Conservation (phyloP, 1,284 basidiomycete genomes). For the Moesziomyces sp. region DNA sequence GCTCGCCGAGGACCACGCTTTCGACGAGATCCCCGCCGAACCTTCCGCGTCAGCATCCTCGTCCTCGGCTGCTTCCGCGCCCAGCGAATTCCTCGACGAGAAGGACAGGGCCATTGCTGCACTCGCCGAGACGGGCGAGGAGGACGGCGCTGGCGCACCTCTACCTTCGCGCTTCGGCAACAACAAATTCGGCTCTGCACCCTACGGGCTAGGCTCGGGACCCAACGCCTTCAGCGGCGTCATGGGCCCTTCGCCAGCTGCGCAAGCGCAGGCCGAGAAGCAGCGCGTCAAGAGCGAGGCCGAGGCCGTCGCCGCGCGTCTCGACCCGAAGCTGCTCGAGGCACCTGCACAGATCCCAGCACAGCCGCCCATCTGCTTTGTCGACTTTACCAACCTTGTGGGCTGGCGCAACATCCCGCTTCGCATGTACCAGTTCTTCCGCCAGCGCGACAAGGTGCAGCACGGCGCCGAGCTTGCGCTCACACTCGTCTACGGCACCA, state of each 20-base stretch:
- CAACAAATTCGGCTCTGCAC: constrained; percentile 26
- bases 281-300: constrained; percentile 30
- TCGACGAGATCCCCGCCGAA: constrained; percentile 74
- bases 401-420: constrained; percentile 87
- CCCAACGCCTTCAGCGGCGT: constrained; percentile 38
- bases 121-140: constrained; percentile 39
- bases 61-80: constrained; percentile 12
- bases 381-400: constrained; percentile 86
- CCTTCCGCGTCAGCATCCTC: constrained; percentile 5
- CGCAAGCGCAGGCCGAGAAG: constrained; percentile 46
- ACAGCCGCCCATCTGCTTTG: constrained; percentile 84
- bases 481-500: constrained; percentile 74
- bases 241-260: constrained; percentile 29
- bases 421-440: constrained; percentile 93
- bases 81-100: constrained; percentile 47
- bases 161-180: constrained; percentile 32
- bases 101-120: constrained; percentile 28
- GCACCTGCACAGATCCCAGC: constrained; percentile 77
- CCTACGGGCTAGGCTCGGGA: constrained; percentile 30
- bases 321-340: constrained; percentile 64
- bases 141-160: constrained; percentile 46
- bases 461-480: constrained; percentile 85
- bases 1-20: constrained; percentile 79
- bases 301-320: constrained; percentile 51
- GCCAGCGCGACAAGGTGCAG: constrained; percentile 81